A percentile compares a stretch with the other conserved stretches of the same genome.
Evolutionary conservation across 148 eudicot species (phyloP).

Genomic region (Rhododendron kiyosumense): DNA sequence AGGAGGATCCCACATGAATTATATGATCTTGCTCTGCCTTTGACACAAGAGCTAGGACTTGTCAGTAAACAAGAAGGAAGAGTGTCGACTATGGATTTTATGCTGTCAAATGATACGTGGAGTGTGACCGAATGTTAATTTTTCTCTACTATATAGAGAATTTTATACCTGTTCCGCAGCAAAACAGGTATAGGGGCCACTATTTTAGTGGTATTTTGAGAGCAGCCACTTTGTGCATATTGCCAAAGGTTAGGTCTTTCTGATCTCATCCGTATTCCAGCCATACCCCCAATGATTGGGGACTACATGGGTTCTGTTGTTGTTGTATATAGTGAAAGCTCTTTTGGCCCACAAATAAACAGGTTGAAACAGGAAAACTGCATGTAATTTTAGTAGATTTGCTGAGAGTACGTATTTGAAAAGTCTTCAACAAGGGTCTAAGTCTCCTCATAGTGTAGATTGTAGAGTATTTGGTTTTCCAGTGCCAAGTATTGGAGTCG

Average conservation of each 20-base stretch:
- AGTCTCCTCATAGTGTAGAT: not conserved
- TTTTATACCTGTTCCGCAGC: no score
- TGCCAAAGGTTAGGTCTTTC: no score
- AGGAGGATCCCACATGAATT: not conserved
- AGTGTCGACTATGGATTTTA: not conserved
- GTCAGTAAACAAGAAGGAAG: not conserved
- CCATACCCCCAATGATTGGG: no score
- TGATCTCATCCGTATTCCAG: no score
- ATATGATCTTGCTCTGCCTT: not conserved
- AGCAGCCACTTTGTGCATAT: no score
- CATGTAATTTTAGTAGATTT: not conserved
- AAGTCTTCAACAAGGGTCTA: not conserved
- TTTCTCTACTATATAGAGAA: not conserved
- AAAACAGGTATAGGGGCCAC: no score
- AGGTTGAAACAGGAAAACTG: not conserved
- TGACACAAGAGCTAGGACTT: not conserved
- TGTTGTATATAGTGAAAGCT: not conserved
- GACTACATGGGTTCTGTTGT: no score
- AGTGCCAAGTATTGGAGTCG: not conserved
- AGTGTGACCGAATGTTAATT: not conserved
- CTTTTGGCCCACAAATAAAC: not conserved
- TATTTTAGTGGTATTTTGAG: no score
- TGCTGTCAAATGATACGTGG: not conserved
- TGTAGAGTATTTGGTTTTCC: not conserved
- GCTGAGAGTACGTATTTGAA: not conserved